A percentile compares a stretch with the other conserved stretches of the same genome.
These are phyloP conservation scores for Xylaria nigripes DNA, from an alignment of 495 filamentous ascomycete genomes.

Conservation along the genomic window DNA sequence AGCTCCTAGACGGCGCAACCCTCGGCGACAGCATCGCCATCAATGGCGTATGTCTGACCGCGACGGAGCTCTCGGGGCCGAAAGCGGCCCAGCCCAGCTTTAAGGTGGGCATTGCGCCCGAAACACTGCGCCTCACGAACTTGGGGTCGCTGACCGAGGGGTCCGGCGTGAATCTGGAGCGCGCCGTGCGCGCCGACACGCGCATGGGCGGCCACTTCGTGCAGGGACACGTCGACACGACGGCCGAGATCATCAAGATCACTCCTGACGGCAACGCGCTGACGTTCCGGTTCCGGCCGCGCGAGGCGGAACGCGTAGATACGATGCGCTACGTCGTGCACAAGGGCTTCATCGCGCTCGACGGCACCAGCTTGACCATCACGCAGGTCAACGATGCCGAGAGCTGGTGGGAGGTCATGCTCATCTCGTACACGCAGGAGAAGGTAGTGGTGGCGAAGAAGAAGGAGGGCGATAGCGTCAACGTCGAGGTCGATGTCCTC, in stretches of 20 bases:
- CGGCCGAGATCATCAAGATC: conserved; percentile 59
- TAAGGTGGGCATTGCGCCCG: conserved; percentile 91
- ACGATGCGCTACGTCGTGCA: conserved; percentile 82
- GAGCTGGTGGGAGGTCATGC: conserved; percentile 96
- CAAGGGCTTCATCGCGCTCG: conserved; percentile 93
- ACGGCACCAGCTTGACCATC: conserved; percentile 93
- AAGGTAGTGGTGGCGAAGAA: conserved; percentile 78
- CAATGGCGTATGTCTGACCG: conserved; percentile 86
- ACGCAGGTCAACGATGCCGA: conserved; percentile 69
- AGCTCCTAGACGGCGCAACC: conserved; percentile 72
- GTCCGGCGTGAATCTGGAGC: conserved; percentile 77
- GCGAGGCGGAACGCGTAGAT: conserved; percentile 35
- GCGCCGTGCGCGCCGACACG: conserved; percentile 77
- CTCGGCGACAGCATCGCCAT: conserved; percentile 88
- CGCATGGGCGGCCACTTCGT: conserved; percentile 83
- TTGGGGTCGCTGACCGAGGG: conserved; percentile 57
- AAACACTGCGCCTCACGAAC: conserved; percentile 94
- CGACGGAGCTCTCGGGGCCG: conserved; percentile 60
- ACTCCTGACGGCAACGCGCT: conserved; percentile 79
- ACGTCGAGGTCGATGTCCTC: conserved; percentile 96
- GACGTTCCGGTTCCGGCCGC: conserved; percentile 72
- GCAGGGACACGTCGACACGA: conserved; percentile 92
- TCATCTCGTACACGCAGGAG: conserved; percentile 97
- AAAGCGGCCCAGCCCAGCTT: conserved; percentile 42
- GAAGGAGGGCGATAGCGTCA: conserved; percentile 75